Conservation (phyloP, 768 basidiomycete genomes). For the Pholiota microspora region DNA sequence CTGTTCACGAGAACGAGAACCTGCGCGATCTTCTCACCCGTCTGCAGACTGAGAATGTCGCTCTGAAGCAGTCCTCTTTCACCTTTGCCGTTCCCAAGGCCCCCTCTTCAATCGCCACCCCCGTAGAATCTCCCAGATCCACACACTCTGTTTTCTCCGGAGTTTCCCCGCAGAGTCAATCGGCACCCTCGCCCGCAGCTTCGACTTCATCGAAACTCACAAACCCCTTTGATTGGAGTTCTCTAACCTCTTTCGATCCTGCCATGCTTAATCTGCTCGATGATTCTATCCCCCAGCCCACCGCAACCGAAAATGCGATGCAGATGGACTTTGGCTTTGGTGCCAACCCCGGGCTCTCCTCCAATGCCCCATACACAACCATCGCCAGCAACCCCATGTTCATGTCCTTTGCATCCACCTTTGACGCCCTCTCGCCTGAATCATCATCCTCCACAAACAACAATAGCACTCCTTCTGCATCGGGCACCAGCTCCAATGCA, state of each 20-base stretch:
- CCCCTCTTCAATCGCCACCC: constrained; percentile 9
- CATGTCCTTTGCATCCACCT: constrained; percentile 72
- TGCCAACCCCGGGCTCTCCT: constrained; percentile 41
- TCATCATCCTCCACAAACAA: neutral
- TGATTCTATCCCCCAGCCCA: constrained; percentile 47
- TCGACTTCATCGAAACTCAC: constrained; percentile 35
- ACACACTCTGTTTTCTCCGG: constrained; percentile 18
- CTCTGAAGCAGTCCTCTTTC: constrained; percentile 78
- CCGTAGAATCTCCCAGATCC: constrained; percentile 15
- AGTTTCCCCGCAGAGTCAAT: constrained; percentile 23
- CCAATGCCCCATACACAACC: constrained; percentile 63
- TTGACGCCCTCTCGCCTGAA: constrained; percentile 39
- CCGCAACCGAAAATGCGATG: constrained; percentile 57
- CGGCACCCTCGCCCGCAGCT: constrained; percentile 27
- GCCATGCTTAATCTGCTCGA: constrained; percentile 63
- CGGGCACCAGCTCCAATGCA: constrained; percentile 9
- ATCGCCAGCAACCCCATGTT: constrained; percentile 83
- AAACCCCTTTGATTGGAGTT: constrained; percentile 61
- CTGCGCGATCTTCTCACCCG: constrained; percentile 81
- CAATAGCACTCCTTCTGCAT: constrained; percentile 14
- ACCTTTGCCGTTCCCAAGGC: constrained; percentile 73
- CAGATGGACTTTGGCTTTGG: constrained; percentile 61
- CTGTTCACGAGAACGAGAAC: constrained; percentile 82
- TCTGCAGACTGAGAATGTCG: constrained; percentile 83
- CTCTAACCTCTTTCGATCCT: constrained; percentile 70